Base-by-base conservation (phyloP, 2,329 filamentous ascomycete genomes). In the Sporothrix protearum region DNA sequence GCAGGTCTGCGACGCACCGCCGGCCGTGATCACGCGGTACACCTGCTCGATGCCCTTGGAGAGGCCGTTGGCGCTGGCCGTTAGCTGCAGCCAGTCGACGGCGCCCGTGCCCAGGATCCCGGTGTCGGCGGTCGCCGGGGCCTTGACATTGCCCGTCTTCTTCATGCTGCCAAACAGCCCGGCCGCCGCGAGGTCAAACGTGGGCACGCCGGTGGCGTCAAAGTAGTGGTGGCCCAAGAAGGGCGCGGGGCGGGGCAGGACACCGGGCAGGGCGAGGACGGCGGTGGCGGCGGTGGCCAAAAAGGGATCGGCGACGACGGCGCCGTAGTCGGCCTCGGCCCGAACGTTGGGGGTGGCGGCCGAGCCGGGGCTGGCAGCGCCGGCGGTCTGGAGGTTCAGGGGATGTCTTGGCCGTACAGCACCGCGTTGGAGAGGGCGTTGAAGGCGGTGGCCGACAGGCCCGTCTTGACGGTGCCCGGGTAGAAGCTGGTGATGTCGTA, bases 171-270 rank as follows among this genome's bases (percentile, higher is more conserved):
- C 79, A 77, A 82, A 78, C 75, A 81, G 79, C 39, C 79, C 77
- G 47, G 79, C 77, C 7, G 76, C 78, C 14, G 80, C 77, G 49
- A 92, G 82, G 72, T 87, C 83, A 78, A 92, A 93, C 14, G 84
- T 87, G 0, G 91, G 91, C 0, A 82, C 79, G 73, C 84, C 80
- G 59, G 77, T 74, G 63, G 74, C 73, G 79, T 85, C 85, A 83
- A 93, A 93, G 85, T 84, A 91, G 83, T 93, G 91, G 76, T 88
- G 84, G 39, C 91, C 91, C 16, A 89, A 77, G 76, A 85, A 83
- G 66, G 80, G 79, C 6, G 86, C 72, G 1, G 77, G 74, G 6
- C 76, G 10, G 22, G 51, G 5, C 16, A 66, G 70, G 47, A 81
- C 55, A 69, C 78, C 78, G 6, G 78, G 72, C 45, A 84, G 76